These are phyloP conservation scores for Triticum dicoccoides DNA, from an alignment of 176 grass and related monocot species.

Conservation along the genomic window DNA sequence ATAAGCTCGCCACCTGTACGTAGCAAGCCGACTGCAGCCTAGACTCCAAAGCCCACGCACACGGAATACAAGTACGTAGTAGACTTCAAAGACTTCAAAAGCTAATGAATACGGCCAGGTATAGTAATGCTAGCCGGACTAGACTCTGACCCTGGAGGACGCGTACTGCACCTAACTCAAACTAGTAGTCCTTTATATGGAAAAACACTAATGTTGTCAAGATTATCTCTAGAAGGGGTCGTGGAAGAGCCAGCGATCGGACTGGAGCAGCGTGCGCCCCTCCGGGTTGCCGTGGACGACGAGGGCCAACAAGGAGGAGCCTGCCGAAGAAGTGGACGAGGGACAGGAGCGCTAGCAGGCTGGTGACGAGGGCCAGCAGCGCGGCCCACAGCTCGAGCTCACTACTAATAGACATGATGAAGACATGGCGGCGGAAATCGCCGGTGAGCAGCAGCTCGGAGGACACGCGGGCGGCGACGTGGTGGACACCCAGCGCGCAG, in stretches of 20 bases:
- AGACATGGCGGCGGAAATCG: neutral
- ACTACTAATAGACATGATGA: neutral
- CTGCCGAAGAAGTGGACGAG: neutral
- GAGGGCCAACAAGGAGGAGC: neutral
- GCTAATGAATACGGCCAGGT: too few species aligned
- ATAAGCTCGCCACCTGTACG: too few species aligned
- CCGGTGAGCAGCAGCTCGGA: neutral
- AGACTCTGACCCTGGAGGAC: too few species aligned
- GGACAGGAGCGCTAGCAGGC: neutral
- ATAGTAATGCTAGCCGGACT: too few species aligned
- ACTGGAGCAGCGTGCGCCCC: neutral
- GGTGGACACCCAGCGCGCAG: neutral
- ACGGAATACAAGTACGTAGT: too few species aligned
- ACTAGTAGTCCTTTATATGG: too few species aligned
- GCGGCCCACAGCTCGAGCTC: neutral
- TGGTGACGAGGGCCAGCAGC: neutral
- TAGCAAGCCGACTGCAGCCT: too few species aligned
- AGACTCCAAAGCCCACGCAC: too few species aligned
- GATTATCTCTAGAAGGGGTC: too few species aligned
- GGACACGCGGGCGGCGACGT: neutral
- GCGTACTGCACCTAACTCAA: too few species aligned
- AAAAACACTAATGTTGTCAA: too few species aligned
- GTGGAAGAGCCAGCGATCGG: neutral
- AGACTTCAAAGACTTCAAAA: too few species aligned
- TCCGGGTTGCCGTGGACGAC: neutral